Evolutionary conservation across 1,284 basidiomycete species (phyloP).

Genomic region (Fomitopsis schrenkii): DNA sequence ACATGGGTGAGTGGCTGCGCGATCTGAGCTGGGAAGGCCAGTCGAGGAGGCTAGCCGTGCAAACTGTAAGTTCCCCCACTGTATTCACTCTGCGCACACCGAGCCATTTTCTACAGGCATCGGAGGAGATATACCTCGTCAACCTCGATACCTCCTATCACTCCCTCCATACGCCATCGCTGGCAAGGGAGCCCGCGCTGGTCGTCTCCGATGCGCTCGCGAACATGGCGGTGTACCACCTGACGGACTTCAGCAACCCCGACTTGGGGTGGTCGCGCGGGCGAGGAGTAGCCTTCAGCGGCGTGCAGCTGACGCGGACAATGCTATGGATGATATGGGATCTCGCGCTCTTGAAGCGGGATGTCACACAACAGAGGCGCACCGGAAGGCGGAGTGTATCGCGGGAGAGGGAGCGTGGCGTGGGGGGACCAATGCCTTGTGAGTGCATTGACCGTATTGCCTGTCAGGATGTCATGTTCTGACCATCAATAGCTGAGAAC

Average conservation of each 20-base stretch:
- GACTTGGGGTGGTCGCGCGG: slow-evolving; percentile 7
- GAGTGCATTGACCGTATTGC: not conserved
- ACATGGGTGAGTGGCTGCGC: slow-evolving; percentile 10
- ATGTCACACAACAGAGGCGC: slow-evolving; percentile 4
- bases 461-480: not conserved
- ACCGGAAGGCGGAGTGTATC: not conserved
- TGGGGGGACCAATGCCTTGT: not conserved
- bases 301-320: slow-evolving; percentile 16
- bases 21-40: slow-evolving; percentile 14
- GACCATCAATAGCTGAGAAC: not conserved
- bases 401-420: not conserved
- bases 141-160: slow-evolving; percentile 8
- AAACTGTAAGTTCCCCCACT: slow-evolving; percentile 5
- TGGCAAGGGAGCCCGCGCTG: not conserved
- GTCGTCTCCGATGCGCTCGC: not conserved
- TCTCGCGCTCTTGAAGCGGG: slow-evolving; percentile 6
- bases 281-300: slow-evolving; percentile 8
- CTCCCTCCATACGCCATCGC: not conserved
- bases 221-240: slow-evolving; percentile 4
- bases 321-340: slow-evolving; percentile 15
- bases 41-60: slow-evolving; percentile 9
- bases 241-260: slow-evolving; percentile 11
- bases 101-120: slow-evolving; percentile 3
- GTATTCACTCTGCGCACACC: not conserved
- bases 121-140: slow-evolving; percentile 12